phyloP scores from a whole-genome alignment of 345 rosid genomes.

The Odontarrhena argentea region DNA sequence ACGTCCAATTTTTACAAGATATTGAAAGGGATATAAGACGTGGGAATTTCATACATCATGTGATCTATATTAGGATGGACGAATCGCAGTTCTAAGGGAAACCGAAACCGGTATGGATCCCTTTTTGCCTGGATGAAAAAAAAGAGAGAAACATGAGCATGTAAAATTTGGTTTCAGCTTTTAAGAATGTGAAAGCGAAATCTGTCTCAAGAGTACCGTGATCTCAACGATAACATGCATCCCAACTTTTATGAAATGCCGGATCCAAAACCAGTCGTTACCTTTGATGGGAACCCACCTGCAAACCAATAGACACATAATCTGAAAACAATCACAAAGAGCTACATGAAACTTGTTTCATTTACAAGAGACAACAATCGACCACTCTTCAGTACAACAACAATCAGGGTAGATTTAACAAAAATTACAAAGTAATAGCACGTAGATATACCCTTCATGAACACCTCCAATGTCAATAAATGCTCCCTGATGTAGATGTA shows the following conservation, averaged over 20 bases:
- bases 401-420: background rate
- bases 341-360: constrained; percentile 22
- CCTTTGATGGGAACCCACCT: constrained; percentile 95
- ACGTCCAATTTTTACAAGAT: constrained; percentile 11
- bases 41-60: constrained; percentile 64
- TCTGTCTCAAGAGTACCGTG: constrained; percentile 57
- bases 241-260: constrained; percentile 94
- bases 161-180: constrained; percentile 1
- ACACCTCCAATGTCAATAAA: constrained; percentile 97
- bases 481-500: constrained; percentile 93
- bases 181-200: constrained; percentile 12
- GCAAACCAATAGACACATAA: constrained; percentile 37
- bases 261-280: constrained; percentile 98
- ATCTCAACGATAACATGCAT: constrained; percentile 91
- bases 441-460: constrained; percentile 73
- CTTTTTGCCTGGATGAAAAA: constrained; percentile 75
- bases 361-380: constrained; percentile 6
- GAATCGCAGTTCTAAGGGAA: constrained; percentile 93
- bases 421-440: constrained; percentile 10
- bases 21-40: constrained; percentile 18
- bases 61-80: constrained; percentile 91
- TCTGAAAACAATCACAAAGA: background rate
- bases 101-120: constrained; percentile 88
- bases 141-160: constrained; percentile 24
- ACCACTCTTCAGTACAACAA: background rate